These are phyloP conservation scores for Dictyostelium firmibasis DNA, from an alignment of 78 protist species.

Conservation along the genomic window DNA sequence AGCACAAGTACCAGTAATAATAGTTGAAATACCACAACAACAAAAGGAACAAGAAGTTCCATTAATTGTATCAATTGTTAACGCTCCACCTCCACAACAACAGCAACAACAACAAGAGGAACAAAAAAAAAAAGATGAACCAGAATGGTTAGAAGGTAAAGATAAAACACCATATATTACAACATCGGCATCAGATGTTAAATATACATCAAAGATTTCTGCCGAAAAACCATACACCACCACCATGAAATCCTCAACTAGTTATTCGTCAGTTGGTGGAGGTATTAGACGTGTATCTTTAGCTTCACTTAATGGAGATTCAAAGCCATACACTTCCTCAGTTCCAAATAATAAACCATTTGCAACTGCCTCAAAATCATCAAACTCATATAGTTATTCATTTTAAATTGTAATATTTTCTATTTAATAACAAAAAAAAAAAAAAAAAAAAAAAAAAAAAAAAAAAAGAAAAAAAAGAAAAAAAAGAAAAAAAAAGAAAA, in stretches of 20 bases:
- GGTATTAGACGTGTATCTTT: not conserved
- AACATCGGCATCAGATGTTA: not conserved
- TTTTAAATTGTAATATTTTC: not conserved
- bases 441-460: not conserved
- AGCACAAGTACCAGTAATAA: not conserved
- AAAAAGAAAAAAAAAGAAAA: not conserved
- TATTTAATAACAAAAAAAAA: not conserved
- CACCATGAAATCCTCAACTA: not conserved
- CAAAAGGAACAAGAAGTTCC: slow-evolving; percentile 3
- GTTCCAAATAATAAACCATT: not conserved
- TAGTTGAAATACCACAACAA: not conserved
- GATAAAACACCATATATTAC: not conserved
- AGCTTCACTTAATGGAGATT: not conserved
- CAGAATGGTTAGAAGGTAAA: slow-evolving; percentile 13
- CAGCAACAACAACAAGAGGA: not conserved
- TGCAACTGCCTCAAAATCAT: not conserved
- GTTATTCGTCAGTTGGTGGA: not conserved
- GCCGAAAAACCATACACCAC: not conserved
- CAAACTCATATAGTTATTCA: not conserved
- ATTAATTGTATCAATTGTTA: not conserved
- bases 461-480: not conserved
- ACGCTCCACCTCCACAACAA: not conserved
- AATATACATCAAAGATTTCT: not conserved
- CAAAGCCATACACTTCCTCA: not conserved
- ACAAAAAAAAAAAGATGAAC: not conserved